phyloP scores from a whole-genome alignment of 495 filamentous ascomycete genomes.

The Penicillium arizonense region DNA sequence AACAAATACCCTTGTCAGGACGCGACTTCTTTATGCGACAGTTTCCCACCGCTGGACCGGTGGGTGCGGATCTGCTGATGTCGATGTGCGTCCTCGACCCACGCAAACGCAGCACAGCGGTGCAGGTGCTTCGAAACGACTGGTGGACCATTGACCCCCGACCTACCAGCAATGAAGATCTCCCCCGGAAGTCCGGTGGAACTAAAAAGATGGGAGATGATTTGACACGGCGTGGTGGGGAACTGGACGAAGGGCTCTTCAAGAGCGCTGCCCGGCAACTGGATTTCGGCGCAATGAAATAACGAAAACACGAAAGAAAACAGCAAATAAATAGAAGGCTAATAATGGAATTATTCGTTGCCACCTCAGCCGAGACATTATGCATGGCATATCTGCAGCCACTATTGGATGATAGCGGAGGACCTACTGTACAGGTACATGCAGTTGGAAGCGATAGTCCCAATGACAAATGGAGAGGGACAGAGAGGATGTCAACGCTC shows the following conservation, averaged over 20 bases:
- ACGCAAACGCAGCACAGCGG: conserved; percentile 71
- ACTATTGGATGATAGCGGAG: conserved; percentile 3
- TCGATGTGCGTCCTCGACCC: conserved; percentile 85
- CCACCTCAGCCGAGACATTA: neutral
- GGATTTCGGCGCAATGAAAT: conserved; percentile 67
- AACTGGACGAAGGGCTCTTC: conserved; percentile 62
- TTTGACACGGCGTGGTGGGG: conserved; percentile 74
- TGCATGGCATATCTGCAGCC: neutral
- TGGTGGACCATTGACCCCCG: conserved; percentile 86
- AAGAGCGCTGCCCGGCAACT: conserved; percentile 82
- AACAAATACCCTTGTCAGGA: conserved; percentile 59
- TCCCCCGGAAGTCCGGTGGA: conserved; percentile 70
- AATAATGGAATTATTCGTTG: neutral
- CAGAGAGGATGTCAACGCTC: neutral
- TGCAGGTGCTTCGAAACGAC: conserved; percentile 71
- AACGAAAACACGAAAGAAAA: conserved; percentile 15
- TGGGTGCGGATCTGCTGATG: conserved; percentile 85
- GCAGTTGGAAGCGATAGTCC: conserved; percentile 11
- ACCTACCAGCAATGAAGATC: conserved; percentile 78
- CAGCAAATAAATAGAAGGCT: neutral
- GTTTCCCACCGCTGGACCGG: conserved; percentile 74
- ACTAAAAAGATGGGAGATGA: conserved; percentile 78
- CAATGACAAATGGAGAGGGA: neutral
- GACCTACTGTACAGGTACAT: neutral
- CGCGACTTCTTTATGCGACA: conserved; percentile 65